These are phyloP conservation scores for Pseudocercospora macadamiae DNA, from an alignment of 2,329 filamentous ascomycete genomes.

Conservation along the genomic window DNA sequence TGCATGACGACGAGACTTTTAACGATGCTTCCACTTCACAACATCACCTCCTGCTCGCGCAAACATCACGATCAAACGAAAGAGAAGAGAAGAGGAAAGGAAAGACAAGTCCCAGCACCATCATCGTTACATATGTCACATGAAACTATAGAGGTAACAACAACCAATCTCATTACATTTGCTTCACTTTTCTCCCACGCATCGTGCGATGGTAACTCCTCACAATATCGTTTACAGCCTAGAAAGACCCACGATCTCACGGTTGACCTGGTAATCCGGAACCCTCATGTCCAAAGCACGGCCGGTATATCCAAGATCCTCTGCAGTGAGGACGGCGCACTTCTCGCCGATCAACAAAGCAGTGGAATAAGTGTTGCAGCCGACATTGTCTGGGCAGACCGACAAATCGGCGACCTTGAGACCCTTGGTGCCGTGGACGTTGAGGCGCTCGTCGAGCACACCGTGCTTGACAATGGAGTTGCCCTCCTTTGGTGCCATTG, in stretches of 20 bases:
- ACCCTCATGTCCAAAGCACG: constrained; percentile 76
- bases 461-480: constrained; percentile 81
- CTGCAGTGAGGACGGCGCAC: constrained; percentile 68
- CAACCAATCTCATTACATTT: constrained; percentile 13
- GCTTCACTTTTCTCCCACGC: constrained; percentile 4
- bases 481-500: constrained; percentile 74
- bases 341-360: constrained; percentile 78
- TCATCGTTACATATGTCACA: constrained; percentile 11
- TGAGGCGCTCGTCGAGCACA: constrained; percentile 75
- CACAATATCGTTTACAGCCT: constrained; percentile 41
- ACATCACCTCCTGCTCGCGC: neutral
- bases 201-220: too few relatives aligned
- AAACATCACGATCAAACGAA: neutral
- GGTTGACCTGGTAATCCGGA: constrained; percentile 52
- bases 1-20: constrained; percentile 1
- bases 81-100: neutral
- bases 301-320: constrained; percentile 75
- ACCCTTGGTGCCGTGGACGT: constrained; percentile 75
- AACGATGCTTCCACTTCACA: neutral
- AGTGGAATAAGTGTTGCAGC: constrained; percentile 64
- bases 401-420: constrained; percentile 76
- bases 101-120: neutral
- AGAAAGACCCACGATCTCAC: constrained; percentile 47
- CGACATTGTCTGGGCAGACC: constrained; percentile 79
- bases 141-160: neutral